These are phyloP conservation scores for Quercus aquifolioides DNA, from an alignment of 306 rosid species.

Conservation along the genomic window DNA sequence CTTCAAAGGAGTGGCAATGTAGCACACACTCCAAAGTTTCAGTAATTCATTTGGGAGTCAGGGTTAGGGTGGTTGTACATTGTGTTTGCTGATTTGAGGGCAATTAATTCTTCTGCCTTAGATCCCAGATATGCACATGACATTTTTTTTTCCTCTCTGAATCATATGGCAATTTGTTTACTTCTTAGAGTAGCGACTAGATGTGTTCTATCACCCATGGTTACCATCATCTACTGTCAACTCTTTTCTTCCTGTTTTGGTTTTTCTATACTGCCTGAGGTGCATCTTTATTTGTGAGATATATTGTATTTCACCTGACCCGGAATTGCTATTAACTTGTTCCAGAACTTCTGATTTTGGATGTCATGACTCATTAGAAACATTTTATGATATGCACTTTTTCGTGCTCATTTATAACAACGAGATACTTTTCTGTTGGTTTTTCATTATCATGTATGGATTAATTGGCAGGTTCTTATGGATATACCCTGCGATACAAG, in stretches of 20 bases:
- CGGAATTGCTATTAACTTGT: neutral
- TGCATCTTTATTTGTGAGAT: neutral
- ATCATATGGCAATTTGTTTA: neutral
- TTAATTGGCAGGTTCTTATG: conserved; percentile 69
- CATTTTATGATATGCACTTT: neutral
- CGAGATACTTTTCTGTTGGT: neutral
- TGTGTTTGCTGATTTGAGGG: too few relatives aligned
- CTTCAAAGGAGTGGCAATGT: too few relatives aligned
- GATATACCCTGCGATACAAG: conserved; percentile 91
- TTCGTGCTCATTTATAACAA: neutral
- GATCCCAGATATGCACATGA: neutral
- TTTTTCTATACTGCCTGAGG: neutral
- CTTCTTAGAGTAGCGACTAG: neutral
- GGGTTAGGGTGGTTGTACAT: too few relatives aligned
- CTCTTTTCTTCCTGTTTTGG: neutral
- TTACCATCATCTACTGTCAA: neutral
- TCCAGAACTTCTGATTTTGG: too few relatives aligned
- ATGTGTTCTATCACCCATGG: too few relatives aligned
- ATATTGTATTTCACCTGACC: neutral
- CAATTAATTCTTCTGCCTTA: neutral
- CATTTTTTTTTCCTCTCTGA: too few relatives aligned
- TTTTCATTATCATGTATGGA: neutral
- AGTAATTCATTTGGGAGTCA: too few relatives aligned
- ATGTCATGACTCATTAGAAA: neutral
- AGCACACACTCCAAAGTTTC: too few relatives aligned